A percentile compares a stretch with the other conserved stretches of the same genome.
These are phyloP conservation scores for Gentiana dahurica DNA, from an alignment of 257 asterid genomes.

Conservation along the genomic window DNA sequence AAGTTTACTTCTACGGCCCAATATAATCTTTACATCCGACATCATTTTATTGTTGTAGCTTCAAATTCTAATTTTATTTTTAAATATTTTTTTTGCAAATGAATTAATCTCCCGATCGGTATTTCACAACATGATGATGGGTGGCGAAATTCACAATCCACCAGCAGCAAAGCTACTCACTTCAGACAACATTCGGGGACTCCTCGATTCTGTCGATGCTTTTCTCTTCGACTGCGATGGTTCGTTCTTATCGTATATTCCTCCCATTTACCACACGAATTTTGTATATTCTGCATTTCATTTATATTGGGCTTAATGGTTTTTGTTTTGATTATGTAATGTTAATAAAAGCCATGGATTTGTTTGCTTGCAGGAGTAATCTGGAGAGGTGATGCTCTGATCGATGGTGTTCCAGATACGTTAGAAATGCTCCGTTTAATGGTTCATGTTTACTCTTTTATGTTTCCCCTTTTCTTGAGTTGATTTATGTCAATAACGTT, in stretches of 20 bases:
- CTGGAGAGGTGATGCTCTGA: constrained; percentile 83
- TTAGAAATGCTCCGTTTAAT: constrained; percentile 64
- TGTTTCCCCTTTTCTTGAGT: neutral
- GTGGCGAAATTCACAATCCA: neutral
- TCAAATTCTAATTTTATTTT: no score
- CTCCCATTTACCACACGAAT: neutral
- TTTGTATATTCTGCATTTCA: neutral
- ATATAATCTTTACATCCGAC: no score
- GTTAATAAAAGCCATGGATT: no score
- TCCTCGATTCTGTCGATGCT: constrained; percentile 68
- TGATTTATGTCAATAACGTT: neutral
- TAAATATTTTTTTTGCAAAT: no score
- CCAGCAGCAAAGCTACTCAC: constrained; percentile 30
- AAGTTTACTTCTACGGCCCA: no score
- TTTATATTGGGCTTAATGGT: no score
- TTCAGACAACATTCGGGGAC: constrained; percentile 25
- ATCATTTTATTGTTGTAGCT: no score
- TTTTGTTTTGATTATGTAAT: no score
- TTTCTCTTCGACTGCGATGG: constrained; percentile 97
- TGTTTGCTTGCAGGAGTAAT: constrained; percentile 54
- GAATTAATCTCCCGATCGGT: no score
- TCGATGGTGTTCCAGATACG: constrained; percentile 72
- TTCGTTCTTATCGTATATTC: constrained; percentile 5
- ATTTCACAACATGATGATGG: neutral
- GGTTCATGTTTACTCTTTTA: constrained; percentile 19